These are phyloP conservation scores for Arctostaphylos glauca DNA, from an alignment of 148 eudicot species.

Conservation along the genomic window DNA sequence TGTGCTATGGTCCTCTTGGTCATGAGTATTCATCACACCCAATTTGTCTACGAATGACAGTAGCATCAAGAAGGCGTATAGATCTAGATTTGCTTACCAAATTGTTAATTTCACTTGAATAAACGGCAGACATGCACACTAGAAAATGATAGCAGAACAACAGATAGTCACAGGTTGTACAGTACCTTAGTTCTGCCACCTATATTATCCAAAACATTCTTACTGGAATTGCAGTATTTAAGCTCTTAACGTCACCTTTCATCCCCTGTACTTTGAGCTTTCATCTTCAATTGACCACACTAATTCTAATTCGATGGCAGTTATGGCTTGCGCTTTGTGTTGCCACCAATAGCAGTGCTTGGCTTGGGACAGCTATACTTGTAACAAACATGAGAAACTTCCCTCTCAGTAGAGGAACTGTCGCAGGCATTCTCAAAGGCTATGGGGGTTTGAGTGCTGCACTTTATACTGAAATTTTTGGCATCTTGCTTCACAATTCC, in stretches of 20 bases:
- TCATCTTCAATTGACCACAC: not conserved
- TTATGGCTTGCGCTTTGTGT: constrained; percentile 77
- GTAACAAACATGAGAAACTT: constrained; percentile 96
- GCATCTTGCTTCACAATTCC: constrained; percentile 50
- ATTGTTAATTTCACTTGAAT: too few species aligned
- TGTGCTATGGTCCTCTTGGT: not conserved
- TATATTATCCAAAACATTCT: too few species aligned
- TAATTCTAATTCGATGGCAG: constrained; percentile 36
- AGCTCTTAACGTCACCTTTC: not conserved
- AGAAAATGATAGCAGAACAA: constrained; percentile 3
- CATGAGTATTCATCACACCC: not conserved
- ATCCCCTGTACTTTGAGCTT: not conserved
- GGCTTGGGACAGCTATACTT: constrained; percentile 76
- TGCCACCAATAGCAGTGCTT: constrained; percentile 78
- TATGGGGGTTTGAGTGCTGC: constrained; percentile 82
- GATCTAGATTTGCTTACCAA: too few species aligned
- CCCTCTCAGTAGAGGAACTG: constrained; percentile 75
- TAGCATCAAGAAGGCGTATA: not conserved
- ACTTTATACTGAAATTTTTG: constrained; percentile 69
- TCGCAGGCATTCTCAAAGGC: constrained; percentile 88
- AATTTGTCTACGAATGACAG: not conserved
- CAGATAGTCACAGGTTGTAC: not conserved
- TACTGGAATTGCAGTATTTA: not conserved
- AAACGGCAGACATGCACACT: not conserved
- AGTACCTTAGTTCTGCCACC: not conserved